Percentiles rank a stretch among this genome's conserved stretches.
Evolutionary conservation across 805 yeast species (phyloP).

Genomic region (Candida hispaniensis): DNA sequence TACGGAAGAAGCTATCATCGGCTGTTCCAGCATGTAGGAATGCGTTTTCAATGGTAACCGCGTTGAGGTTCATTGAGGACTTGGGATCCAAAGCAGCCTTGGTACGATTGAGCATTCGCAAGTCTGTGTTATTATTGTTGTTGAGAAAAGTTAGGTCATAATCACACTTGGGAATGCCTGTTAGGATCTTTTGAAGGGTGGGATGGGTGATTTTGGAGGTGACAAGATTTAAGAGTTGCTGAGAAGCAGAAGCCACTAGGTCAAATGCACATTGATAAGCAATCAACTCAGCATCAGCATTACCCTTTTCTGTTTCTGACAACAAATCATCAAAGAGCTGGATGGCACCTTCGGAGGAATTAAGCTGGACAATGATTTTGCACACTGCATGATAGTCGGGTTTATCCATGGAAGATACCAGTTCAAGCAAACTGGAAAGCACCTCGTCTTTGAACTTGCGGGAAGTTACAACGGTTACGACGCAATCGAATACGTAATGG

Average conservation of each 20-base stretch:
- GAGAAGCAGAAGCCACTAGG: constrained; percentile 82
- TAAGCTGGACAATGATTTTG: constrained; percentile 79
- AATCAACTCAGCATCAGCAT: constrained; percentile 40
- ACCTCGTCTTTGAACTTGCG: constrained; percentile 56
- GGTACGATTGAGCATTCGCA: constrained; percentile 67
- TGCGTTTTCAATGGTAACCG: constrained; percentile 89
- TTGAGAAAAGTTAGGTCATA: constrained; percentile 77
- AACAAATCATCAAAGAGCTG: constrained; percentile 55
- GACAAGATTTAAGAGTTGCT: constrained; percentile 59
- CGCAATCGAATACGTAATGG: constrained; percentile 58
- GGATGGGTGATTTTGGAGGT: constrained; percentile 27
- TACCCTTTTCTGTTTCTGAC: constrained; percentile 28
- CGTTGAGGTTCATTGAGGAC: constrained; percentile 88
- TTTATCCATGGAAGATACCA: constrained; percentile 44
- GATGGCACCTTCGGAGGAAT: constrained; percentile 62
- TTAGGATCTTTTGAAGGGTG: constrained; percentile 54
- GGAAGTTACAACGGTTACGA: constrained; percentile 55
- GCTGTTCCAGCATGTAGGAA: constrained; percentile 95
- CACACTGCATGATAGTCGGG: constrained; percentile 79
- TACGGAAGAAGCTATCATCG: constrained; percentile 81
- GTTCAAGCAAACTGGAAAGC: constrained; percentile 49
- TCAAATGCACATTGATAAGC: constrained; percentile 95
- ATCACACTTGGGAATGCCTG: constrained; percentile 93
- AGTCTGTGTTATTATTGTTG: constrained; percentile 80
- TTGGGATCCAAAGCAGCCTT: constrained; percentile 79